These are phyloP conservation scores for Globisporangium rhizosaccharum DNA, from an alignment of 352 stramenopile species.

Conservation along the genomic window DNA sequence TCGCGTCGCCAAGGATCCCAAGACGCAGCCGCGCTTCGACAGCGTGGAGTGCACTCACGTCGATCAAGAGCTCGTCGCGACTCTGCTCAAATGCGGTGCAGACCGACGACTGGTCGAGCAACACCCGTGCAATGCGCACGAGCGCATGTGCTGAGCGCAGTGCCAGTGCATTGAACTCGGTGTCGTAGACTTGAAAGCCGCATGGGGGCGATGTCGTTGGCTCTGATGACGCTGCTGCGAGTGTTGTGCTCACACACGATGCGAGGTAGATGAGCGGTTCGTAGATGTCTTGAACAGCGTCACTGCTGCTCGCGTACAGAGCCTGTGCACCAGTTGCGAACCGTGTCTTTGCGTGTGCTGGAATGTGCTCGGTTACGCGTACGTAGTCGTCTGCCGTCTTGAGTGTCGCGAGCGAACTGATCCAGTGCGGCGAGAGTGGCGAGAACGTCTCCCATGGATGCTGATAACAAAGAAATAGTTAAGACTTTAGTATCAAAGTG, in stretches of 20 bases:
- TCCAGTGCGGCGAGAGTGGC: conserved; percentile 63
- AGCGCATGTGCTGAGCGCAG: conserved; percentile 57
- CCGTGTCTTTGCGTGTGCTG: conserved; percentile 33
- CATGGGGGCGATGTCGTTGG: background rate
- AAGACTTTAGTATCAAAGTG: background rate
- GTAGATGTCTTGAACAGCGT: conserved; percentile 55
- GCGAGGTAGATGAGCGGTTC: conserved; percentile 81
- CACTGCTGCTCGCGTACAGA: conserved; percentile 20
- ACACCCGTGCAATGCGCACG: conserved; percentile 56
- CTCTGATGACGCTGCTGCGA: background rate
- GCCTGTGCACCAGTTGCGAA: conserved; percentile 39
- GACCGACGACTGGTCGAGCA: conserved; percentile 52
- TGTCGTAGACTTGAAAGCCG: conserved; percentile 52
- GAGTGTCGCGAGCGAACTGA: conserved; percentile 29
- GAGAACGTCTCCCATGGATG: conserved; percentile 87
- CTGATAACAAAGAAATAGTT: conserved; percentile 16
- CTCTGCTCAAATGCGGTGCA: conserved; percentile 46
- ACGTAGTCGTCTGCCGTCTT: conserved; percentile 48
- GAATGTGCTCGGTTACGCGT: conserved; percentile 37
- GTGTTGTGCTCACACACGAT: conserved; percentile 11
- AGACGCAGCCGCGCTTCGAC: conserved; percentile 26
- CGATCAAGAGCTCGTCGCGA: conserved; percentile 31
- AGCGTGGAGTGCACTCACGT: conserved; percentile 28
- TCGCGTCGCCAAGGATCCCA: conserved; percentile 31
- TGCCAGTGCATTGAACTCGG: conserved; percentile 80